These are phyloP conservation scores for Debaryomyces maramus DNA, from an alignment of 805 yeast species.

Conservation along the genomic window DNA sequence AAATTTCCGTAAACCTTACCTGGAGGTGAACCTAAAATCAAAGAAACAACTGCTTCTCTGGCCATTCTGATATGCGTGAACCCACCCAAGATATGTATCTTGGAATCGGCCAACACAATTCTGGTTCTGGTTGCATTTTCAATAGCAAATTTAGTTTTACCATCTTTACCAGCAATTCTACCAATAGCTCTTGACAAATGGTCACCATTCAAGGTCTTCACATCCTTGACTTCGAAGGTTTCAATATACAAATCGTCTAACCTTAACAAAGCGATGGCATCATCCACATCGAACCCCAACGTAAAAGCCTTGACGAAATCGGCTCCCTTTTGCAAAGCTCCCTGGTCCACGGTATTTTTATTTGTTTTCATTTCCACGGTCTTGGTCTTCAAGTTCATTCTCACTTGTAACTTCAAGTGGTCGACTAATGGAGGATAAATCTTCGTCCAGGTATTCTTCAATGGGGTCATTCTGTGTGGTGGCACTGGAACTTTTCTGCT, in stretches of 20 bases:
- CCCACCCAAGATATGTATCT: slow-evolving; percentile 95
- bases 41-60: slow-evolving; percentile 92
- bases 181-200: slow-evolving; percentile 98
- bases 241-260: slow-evolving; percentile 95
- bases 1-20: slow-evolving; percentile 97
- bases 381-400: slow-evolving; percentile 89
- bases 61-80: slow-evolving; percentile 97
- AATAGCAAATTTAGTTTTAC: slow-evolving; percentile 96
- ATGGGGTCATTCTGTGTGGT: slow-evolving; percentile 95
- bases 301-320: slow-evolving; percentile 96
- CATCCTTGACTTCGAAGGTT: slow-evolving; percentile 95
- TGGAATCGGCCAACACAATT: slow-evolving; percentile 94
- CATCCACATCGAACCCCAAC: slow-evolving; percentile 95
- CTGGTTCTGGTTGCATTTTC: slow-evolving; percentile 98
- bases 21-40: slow-evolving; percentile 97
- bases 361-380: slow-evolving; percentile 87
- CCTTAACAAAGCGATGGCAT: slow-evolving; percentile 90
- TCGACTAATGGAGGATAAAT: slow-evolving; percentile 95
- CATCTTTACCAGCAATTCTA: slow-evolving; percentile 99
- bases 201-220: slow-evolving; percentile 92
- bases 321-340: slow-evolving; percentile 96
- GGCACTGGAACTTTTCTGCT: slow-evolving; percentile 90
- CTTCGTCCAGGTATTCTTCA: slow-evolving; percentile 87
- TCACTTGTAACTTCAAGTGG: slow-evolving; percentile 89
- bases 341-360: slow-evolving; percentile 80